A percentile compares a stretch with the other conserved stretches of the same genome.
These are phyloP conservation scores for Tetradesmus lagerheimii DNA, from an alignment of 139 green algal species.

Conservation along the genomic window DNA sequence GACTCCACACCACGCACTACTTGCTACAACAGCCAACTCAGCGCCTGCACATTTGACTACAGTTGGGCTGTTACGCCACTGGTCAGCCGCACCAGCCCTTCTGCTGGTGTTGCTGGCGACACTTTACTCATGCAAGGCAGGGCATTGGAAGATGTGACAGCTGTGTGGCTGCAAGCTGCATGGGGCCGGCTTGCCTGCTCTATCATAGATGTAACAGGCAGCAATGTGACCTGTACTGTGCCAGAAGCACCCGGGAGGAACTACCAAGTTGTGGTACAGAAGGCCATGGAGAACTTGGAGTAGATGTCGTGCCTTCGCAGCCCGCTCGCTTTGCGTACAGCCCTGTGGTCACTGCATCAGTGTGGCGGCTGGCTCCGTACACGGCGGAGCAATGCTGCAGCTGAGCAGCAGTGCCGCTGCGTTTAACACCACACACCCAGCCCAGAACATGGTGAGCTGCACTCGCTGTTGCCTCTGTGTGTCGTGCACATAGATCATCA, in stretches of 20 bases:
- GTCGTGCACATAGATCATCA: background rate
- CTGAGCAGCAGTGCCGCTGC: background rate
- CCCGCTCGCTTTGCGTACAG: background rate
- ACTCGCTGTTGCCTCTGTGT: background rate
- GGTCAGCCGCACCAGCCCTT: background rate
- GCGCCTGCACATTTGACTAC: constrained; percentile 14
- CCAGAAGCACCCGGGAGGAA: background rate
- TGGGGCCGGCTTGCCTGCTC: background rate
- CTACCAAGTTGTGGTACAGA: constrained; percentile 4
- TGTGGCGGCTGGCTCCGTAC: background rate
- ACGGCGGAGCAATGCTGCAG: background rate
- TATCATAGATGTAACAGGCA: background rate
- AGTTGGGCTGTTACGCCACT: background rate
- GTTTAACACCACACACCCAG: constrained; percentile 13
- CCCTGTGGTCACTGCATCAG: background rate
- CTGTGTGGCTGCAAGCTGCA: background rate
- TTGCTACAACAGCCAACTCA: background rate
- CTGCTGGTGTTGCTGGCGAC: background rate
- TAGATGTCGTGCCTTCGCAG: background rate
- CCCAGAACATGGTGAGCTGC: background rate
- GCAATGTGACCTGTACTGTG: background rate
- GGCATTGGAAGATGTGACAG: constrained; percentile 1
- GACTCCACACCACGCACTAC: constrained; percentile 13
- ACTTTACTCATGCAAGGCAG: background rate
- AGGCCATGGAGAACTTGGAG: background rate